These are phyloP conservation scores for Candida insectalens DNA, from an alignment of 805 yeast species.

Conservation along the genomic window DNA sequence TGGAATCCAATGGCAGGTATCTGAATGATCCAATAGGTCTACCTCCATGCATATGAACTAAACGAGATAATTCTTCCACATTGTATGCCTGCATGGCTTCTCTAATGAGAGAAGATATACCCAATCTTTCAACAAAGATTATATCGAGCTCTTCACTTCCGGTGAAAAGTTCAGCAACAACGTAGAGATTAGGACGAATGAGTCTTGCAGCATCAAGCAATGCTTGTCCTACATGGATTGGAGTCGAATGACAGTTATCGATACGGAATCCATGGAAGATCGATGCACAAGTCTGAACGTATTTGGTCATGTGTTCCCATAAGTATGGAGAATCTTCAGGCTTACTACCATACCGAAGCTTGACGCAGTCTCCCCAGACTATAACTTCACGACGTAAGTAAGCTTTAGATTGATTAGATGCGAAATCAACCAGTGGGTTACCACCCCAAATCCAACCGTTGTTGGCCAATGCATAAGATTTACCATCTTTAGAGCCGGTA, in stretches of 20 bases:
- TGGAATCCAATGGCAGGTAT: slow-evolving; percentile 68
- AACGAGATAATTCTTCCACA: slow-evolving; percentile 73
- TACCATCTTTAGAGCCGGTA: slow-evolving; percentile 35
- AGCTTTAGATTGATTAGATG: slow-evolving; percentile 67
- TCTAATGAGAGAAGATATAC: slow-evolving; percentile 79
- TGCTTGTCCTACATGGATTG: slow-evolving; percentile 86
- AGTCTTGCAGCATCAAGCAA: slow-evolving; percentile 80
- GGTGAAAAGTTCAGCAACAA: slow-evolving; percentile 88
- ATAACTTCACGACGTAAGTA: slow-evolving; percentile 88
- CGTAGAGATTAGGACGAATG: slow-evolving; percentile 77
- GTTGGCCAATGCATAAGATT: slow-evolving; percentile 69
- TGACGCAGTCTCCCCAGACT: slow-evolving; percentile 97
- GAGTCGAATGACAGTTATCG: slow-evolving; percentile 95
- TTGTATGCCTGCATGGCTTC: slow-evolving; percentile 98
- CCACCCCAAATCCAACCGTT: slow-evolving; percentile 99
- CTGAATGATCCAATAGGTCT: slow-evolving; percentile 88
- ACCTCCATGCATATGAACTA: slow-evolving; percentile 91
- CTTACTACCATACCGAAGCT: slow-evolving; percentile 70
- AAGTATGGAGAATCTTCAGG: slow-evolving; percentile 81
- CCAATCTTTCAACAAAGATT: slow-evolving; percentile 81
- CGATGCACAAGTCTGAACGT: slow-evolving; percentile 61
- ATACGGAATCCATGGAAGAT: slow-evolving; percentile 83
- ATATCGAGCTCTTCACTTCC: slow-evolving; percentile 91
- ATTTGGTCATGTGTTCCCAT: slow-evolving; percentile 82
- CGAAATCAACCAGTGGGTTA: slow-evolving; percentile 88